Evolutionary conservation across 306 rosid species (phyloP), one percentile per base, ranked within the genome.

Genomic region (Pyrus bretschneideri): DNA sequence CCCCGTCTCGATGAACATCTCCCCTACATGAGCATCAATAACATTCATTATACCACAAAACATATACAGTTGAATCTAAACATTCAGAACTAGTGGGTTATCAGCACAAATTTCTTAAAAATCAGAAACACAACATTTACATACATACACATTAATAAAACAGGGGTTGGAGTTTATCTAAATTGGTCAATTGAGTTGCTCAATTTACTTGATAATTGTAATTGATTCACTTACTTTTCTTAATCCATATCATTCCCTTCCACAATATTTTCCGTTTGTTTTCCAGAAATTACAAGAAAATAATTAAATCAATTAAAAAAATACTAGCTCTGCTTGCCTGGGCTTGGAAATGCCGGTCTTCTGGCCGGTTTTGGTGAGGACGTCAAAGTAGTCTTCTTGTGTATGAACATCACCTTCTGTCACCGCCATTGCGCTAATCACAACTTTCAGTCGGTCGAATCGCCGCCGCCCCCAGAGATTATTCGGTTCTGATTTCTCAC

Each of bases 1-100:
- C 97, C 69, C 97, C 98, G 55, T 95, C 93, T 65, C 92, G 88
- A 86, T 90, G 98, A 80, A 92, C 91, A 45, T 79, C 84, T 35
- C 88, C 83, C 78, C 98, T 93, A 70, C 63, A 76, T 0, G 61
- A 7, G n/a, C 30, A 19, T 44, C 63, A 72, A 60, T 5, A 52
- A 46, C 21, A 67, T 57, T 35, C 62, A 42, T 13, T 22, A 23
- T 25, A 67, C 8, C n/a, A 29, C 11, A 14, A 35, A 35, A 68
- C 27, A 17, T 49, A 31, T 4, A 68, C 54, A 46, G 54, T 46
- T 46, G 54, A 46, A 46, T 13, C 54, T 46, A 46, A 46, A 13
- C 2, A 46, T 14, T 46, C 7, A 46, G 54, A 46, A 46, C 18
- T 46, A 46, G 14, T 13, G 54, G 54, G 54, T 46, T 46, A 46